A percentile compares a stretch with the other conserved stretches of the same genome.
Conservation (phyloP, 2,329 filamentous ascomycete genomes). For the Pseudocercospora vitis region DNA sequence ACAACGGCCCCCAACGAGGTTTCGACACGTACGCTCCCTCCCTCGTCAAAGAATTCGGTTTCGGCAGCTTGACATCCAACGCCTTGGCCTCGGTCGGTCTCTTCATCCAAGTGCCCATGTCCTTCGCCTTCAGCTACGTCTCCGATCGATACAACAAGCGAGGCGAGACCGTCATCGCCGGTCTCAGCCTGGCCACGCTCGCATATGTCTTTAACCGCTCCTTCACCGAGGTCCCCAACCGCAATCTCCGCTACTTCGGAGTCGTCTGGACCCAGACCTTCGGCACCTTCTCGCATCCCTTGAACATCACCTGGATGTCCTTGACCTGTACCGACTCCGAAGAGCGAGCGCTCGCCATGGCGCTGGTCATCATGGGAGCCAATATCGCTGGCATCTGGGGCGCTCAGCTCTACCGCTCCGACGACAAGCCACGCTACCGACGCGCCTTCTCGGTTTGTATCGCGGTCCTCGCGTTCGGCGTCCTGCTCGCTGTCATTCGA, state of each 20-base stretch:
- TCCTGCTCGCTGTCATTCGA: slow-evolving; percentile 45
- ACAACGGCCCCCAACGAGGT: slow-evolving; percentile 36
- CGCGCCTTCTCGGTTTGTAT: slow-evolving; percentile 53
- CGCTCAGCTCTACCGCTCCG: slow-evolving; percentile 58
- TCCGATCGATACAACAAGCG: slow-evolving; percentile 55
- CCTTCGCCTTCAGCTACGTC: slow-evolving; percentile 54
- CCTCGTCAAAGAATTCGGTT: slow-evolving; percentile 34
- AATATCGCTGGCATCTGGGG: slow-evolving; percentile 63
- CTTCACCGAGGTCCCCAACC: slow-evolving; percentile 49
- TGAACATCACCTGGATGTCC: slow-evolving; percentile 63
- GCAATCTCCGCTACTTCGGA: slow-evolving; percentile 53
- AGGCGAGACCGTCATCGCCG: slow-evolving; percentile 55
- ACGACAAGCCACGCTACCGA: slow-evolving; percentile 54
- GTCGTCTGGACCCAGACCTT: slow-evolving; percentile 59
- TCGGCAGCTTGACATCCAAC: slow-evolving; percentile 34
- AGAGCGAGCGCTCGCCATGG: slow-evolving; percentile 60
- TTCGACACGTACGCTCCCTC: slow-evolving; percentile 39
- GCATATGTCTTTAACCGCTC: slow-evolving; percentile 57
- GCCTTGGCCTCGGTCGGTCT: slow-evolving; percentile 39
- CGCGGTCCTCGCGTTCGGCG: slow-evolving; percentile 47
- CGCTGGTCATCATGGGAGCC: slow-evolving; percentile 61
- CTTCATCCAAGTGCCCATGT: slow-evolving; percentile 49
- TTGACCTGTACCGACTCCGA: slow-evolving; percentile 58
- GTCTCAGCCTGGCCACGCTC: slow-evolving; percentile 50
- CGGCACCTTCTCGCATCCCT: slow-evolving; percentile 56